These are phyloP conservation scores for Digitaria exilis DNA, from an alignment of 202 grass and related monocot species.

Conservation along the genomic window DNA sequence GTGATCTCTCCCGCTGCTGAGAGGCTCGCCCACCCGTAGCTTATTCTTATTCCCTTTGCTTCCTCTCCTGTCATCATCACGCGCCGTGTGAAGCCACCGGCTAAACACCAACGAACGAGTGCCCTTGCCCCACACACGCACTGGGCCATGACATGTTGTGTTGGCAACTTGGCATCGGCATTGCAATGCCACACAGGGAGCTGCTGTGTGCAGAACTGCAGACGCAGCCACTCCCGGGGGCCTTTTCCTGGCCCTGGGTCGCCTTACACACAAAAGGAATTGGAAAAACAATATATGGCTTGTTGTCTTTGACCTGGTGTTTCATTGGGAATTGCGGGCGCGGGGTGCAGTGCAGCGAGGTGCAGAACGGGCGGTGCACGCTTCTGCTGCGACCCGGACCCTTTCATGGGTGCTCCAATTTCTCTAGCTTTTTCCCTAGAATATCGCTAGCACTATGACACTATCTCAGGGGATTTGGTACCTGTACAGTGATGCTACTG, in stretches of 20 bases:
- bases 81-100: conserved; percentile 31
- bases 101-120: conserved; percentile 38
- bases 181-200: conserved; percentile 4
- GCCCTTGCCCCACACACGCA: conserved; percentile 15
- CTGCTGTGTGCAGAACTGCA: neutral
- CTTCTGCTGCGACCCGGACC: conserved; percentile 37
- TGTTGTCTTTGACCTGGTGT: conserved; percentile 44
- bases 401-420: conserved; percentile 16
- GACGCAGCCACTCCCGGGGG: neutral
- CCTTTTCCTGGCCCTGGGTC: conserved; percentile 8
- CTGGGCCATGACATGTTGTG: too few species aligned
- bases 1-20: conserved; percentile 15
- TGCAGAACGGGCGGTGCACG: conserved; percentile 52
- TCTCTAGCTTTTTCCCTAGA: neutral
- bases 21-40: neutral
- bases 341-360: neutral
- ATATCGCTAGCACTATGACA: neutral
- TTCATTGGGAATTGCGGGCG: conserved; percentile 32
- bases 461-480: neutral
- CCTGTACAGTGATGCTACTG: neutral
- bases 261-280: conserved; percentile 7
- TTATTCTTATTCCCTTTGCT: conserved; percentile 67
- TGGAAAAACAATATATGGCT: neutral
- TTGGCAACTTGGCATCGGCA: too few species aligned
- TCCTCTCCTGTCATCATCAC: conserved; percentile 56